phyloP scores from a whole-genome alignment of 768 basidiomycete species.

The Tricholoma hemisulphureum region DNA sequence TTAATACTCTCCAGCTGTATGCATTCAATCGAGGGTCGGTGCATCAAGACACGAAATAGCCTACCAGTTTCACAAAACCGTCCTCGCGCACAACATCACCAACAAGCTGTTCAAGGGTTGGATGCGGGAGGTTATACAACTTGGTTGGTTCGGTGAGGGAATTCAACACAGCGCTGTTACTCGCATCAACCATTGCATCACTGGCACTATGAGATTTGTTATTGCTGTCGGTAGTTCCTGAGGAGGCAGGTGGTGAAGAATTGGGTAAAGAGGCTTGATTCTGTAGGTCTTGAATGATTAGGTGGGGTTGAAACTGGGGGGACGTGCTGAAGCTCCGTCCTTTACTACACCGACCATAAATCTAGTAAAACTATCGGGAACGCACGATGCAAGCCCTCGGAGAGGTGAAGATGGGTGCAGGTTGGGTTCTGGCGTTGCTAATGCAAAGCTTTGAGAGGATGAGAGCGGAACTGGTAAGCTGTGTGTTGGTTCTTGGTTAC shows the following conservation, averaged over 20 bases:
- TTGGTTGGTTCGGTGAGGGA: slow-evolving; percentile 44
- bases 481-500: background rate
- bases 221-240: slow-evolving; percentile 4
- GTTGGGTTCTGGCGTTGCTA: slow-evolving; percentile 1
- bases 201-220: background rate
- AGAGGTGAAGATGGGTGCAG: slow-evolving; percentile 8
- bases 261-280: slow-evolving; percentile 8
- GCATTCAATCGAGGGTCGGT: background rate
- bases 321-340: background rate
- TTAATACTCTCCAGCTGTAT: slow-evolving; percentile 52
- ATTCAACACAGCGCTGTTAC: slow-evolving; percentile 26
- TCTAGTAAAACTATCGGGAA: background rate
- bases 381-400: background rate
- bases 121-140: slow-evolving; percentile 53
- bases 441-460: slow-evolving; percentile 11
- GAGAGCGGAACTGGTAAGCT: slow-evolving; percentile 1
- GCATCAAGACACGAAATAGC: slow-evolving; percentile 16
- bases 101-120: slow-evolving; percentile 56
- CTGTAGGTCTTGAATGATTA: slow-evolving; percentile 8
- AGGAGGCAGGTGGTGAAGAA: slow-evolving; percentile 14
- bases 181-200: background rate
- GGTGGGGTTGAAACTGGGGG: background rate
- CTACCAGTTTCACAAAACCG: slow-evolving; percentile 73
- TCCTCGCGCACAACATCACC: slow-evolving; percentile 68
- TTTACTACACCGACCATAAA: background rate